phyloP scores from a whole-genome alignment of 2,329 filamentous ascomycete genomes.

The Cercospora berteroae region DNA sequence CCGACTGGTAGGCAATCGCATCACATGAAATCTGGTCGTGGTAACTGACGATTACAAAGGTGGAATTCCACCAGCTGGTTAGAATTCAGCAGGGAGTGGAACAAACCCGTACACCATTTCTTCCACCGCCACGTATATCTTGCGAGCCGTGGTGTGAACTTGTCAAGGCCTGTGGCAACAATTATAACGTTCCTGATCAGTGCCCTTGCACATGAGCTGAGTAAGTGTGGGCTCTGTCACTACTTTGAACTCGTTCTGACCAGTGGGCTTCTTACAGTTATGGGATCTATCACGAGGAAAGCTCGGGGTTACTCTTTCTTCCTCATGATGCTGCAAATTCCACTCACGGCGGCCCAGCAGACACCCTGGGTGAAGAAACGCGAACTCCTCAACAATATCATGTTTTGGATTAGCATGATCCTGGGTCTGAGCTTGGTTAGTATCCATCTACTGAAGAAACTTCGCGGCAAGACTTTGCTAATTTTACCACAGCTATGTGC shows the following conservation, averaged over 20 bases:
- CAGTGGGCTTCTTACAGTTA: constrained; percentile 49
- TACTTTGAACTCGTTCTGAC: neutral
- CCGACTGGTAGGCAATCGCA: constrained; percentile 52
- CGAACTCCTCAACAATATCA: constrained; percentile 65
- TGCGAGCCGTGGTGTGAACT: constrained; percentile 66
- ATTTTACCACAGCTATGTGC: constrained; percentile 53
- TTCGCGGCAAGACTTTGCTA: constrained; percentile 12
- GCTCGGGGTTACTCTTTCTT: constrained; percentile 89
- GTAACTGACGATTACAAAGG: neutral
- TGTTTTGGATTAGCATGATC: constrained; percentile 40
- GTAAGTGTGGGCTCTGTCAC: neutral
- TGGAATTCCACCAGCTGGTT: constrained; percentile 82
- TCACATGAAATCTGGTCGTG: neutral
- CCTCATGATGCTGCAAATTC: constrained; percentile 94
- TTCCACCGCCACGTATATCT: constrained; percentile 91
- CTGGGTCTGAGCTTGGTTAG: constrained; percentile 39
- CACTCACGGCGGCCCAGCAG: constrained; percentile 87
- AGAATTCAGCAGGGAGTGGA: constrained; percentile 88
- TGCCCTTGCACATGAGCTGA: constrained; percentile 85
- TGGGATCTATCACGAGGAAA: constrained; percentile 98
- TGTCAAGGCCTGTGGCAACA: constrained; percentile 75
- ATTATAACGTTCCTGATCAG: constrained; percentile 89
- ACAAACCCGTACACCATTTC: constrained; percentile 95
- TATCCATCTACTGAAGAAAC: constrained; percentile 3
- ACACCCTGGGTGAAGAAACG: constrained; percentile 71